These are phyloP conservation scores for Barnettozyma sp. DNA, from an alignment of 805 yeast species.

Conservation along the genomic window DNA sequence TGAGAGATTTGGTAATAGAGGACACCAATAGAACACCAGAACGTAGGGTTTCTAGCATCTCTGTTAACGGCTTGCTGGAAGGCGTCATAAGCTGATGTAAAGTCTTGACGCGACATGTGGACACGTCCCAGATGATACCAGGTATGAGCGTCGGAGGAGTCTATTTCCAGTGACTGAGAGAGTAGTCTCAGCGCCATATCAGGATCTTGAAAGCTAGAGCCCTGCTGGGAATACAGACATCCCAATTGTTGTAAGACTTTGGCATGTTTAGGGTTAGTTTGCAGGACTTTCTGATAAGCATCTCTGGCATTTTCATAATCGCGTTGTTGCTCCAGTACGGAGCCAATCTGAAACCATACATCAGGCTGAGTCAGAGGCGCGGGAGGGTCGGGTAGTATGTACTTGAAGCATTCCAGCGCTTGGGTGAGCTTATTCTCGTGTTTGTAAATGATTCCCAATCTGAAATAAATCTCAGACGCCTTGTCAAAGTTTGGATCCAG, in stretches of 20 bases:
- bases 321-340: slow-evolving; percentile 88
- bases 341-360: slow-evolving; percentile 98
- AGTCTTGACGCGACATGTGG: slow-evolving; percentile 93
- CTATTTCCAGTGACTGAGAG: slow-evolving; percentile 83
- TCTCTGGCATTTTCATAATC: slow-evolving; percentile 90
- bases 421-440: slow-evolving; percentile 83
- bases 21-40: slow-evolving; percentile 96
- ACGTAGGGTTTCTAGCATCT: slow-evolving; percentile 94
- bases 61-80: slow-evolving; percentile 98
- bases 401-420: slow-evolving; percentile 91
- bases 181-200: slow-evolving; percentile 77
- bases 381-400: slow-evolving; percentile 86
- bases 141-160: slow-evolving; percentile 85
- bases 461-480: slow-evolving; percentile 91
- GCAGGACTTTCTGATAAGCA: slow-evolving; percentile 88
- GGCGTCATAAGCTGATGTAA: slow-evolving; percentile 94
- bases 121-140: slow-evolving; percentile 97
- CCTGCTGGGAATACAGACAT: slow-evolving; percentile 78
- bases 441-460: slow-evolving; percentile 93
- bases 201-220: slow-evolving; percentile 66
- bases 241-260: slow-evolving; percentile 95
- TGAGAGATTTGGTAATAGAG: slow-evolving; percentile 93
- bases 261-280: slow-evolving; percentile 88
- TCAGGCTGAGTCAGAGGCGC: slow-evolving; percentile 94
- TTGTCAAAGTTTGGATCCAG: slow-evolving; percentile 95